Percentiles rank a stretch among this genome's conserved stretches.
Conservation (phyloP, 805 yeast genomes). For the Dipodascus geniculatus region DNA sequence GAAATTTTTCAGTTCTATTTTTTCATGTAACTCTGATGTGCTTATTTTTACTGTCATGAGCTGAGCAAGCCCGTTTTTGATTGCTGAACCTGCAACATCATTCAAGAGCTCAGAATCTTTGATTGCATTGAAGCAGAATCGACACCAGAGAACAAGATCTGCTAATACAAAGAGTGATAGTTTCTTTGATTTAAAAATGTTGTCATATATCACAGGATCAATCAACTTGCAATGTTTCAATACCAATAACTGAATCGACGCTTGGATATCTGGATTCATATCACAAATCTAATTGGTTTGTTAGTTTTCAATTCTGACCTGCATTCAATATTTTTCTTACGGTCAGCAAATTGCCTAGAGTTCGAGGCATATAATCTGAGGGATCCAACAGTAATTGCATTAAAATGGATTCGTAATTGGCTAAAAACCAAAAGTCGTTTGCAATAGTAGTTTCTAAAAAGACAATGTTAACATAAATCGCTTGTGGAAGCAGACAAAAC, state of each 20-base stretch:
- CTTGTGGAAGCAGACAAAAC: too few species aligned
- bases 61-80: neutral
- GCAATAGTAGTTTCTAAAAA: neutral
- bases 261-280: neutral
- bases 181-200: neutral
- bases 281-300: neutral
- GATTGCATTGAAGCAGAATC: neutral
- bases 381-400: neutral
- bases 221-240: neutral
- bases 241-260: neutral
- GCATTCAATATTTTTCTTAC: neutral
- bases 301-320: neutral
- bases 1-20: neutral
- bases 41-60: neutral
- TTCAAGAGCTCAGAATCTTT: neutral
- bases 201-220: neutral
- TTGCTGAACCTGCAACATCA: neutral
- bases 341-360: neutral
- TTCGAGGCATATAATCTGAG: neutral
- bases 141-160: neutral
- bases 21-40: neutral
- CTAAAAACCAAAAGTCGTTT: neutral
- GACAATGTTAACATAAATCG: too few species aligned
- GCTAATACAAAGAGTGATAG: neutral
- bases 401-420: neutral